Base-by-base conservation (phyloP, 2,329 filamentous ascomycete species). In the Stagonosporopsis tanaceti region DNA sequence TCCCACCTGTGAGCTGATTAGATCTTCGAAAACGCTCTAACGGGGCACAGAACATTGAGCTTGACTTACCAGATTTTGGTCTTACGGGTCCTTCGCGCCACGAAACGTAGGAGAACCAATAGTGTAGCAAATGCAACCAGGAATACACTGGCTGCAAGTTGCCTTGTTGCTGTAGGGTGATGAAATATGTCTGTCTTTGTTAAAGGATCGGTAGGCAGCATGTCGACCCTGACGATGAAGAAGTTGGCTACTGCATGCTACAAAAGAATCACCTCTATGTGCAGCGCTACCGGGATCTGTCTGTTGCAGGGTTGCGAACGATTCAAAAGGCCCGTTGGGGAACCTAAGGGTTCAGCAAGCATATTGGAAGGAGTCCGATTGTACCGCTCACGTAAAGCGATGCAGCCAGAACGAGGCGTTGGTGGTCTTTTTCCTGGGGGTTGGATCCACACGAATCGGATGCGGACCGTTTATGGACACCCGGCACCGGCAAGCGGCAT, bases 121-220 rank as follows among this genome's bases (percentile, higher is more conserved):
- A 38, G 14, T 20, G 47, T 22, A 15, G 47, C 47, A 30, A 50
- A 39, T 28, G 22, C 35, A n/a, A 50, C 47, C 9, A 50, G 15
- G 22, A 50, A 17, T 24, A 50, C 28, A 27, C 25, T 50, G 7
- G 47, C 47, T 20, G 25, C 35, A 14, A 50, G 35, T 30, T 50
- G 47, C 25, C 17, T 50, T 20, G 47, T 50, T 3, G 40, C 35
- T 17, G 20, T 39, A 30, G 47, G 47, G 25, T 25, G 25, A n/a
- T 40, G 35, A 30, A 50, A 50, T 27, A 50, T 50, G 47, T 11
- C 14, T 20, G 47, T 50, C 28, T 20, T 50, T 25, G 47, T 50
- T 22, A 40, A 28, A n/a, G 47, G 24, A 20, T 50, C 47, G 12
- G 47, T 50, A n/a, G 35, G 11, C 28, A 50, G 17, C 47, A 50